Conservation (phyloP, 257 asterid genomes). For the Voacanga thouarsii region DNA sequence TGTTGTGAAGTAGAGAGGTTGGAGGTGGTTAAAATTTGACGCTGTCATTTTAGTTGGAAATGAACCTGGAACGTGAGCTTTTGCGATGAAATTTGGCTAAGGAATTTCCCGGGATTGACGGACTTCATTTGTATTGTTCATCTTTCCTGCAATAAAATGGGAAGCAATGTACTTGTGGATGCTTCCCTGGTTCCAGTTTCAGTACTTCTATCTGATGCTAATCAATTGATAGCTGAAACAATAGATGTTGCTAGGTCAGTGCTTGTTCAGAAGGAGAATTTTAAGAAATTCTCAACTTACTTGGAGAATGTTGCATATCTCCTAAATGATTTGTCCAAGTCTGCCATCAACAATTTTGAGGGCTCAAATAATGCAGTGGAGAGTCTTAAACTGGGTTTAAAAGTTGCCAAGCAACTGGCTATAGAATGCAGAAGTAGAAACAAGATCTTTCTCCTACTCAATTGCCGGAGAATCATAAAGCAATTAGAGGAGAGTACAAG, state of each 20-base stretch:
- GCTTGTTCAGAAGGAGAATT: conserved; percentile 1
- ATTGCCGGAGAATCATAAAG: neutral
- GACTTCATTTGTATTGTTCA: neutral
- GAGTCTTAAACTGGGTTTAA: neutral
- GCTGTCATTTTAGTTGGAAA: neutral
- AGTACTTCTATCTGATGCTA: neutral
- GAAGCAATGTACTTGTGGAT: neutral
- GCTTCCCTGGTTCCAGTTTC: neutral
- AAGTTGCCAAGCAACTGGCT: neutral
- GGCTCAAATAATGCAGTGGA: neutral
- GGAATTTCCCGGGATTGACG: neutral
- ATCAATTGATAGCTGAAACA: neutral
- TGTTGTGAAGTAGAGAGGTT: neutral
- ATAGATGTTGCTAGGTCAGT: neutral
- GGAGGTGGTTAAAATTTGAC: neutral
- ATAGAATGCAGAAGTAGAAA: neutral
- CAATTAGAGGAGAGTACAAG: neutral
- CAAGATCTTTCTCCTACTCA: neutral
- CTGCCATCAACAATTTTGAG: neutral
- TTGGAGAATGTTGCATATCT: neutral
- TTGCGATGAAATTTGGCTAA: conserved; percentile 1
- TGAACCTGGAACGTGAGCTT: neutral
- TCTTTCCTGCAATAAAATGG: neutral
- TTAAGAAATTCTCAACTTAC: neutral
- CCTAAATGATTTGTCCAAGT: conserved; percentile 1